Percentiles rank a stretch among this genome's conserved stretches.
Evolutionary conservation across 2,329 filamentous ascomycete species (phyloP).

Genomic region (Pestalotiopsis sp.): DNA sequence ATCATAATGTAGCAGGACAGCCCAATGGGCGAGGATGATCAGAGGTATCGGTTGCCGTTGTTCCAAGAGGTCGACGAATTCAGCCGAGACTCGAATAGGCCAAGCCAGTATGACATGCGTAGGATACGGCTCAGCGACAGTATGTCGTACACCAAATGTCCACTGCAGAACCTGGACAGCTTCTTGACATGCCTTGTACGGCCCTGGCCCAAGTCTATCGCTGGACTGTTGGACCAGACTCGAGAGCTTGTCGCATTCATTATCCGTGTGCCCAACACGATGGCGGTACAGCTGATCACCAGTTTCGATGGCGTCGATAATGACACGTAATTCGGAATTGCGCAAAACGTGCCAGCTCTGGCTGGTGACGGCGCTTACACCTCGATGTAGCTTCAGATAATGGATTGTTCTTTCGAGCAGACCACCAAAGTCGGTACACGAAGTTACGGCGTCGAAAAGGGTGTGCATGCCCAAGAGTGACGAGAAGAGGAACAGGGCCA

Average conservation of each 20-base stretch:
- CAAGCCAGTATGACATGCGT: not conserved
- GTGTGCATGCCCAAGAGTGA: conserved; percentile 1
- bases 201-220: not conserved
- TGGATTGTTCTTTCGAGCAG: not conserved
- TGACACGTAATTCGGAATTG: not conserved
- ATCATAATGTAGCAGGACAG: not conserved
- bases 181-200: not conserved
- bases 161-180: not conserved
- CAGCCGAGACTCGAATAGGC: not conserved
- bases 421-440: not conserved
- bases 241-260: conserved; percentile 2
- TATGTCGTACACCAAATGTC: not conserved
- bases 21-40: not conserved
- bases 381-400: not conserved
- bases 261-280: not conserved
- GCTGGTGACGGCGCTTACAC: not conserved
- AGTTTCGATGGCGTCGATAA: not conserved
- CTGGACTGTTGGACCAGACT: no score
- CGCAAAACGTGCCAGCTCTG: conserved; percentile 2
- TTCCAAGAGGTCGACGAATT: not conserved
- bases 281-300: not conserved
- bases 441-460: not conserved
- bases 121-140: not conserved
- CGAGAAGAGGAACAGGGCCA: conserved; percentile 6
- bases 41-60: not conserved